Percentiles rank a stretch among this genome's conserved stretches.
phyloP scores from a whole-genome alignment of 305 asterid species.

The Fraxinus velutina region DNA sequence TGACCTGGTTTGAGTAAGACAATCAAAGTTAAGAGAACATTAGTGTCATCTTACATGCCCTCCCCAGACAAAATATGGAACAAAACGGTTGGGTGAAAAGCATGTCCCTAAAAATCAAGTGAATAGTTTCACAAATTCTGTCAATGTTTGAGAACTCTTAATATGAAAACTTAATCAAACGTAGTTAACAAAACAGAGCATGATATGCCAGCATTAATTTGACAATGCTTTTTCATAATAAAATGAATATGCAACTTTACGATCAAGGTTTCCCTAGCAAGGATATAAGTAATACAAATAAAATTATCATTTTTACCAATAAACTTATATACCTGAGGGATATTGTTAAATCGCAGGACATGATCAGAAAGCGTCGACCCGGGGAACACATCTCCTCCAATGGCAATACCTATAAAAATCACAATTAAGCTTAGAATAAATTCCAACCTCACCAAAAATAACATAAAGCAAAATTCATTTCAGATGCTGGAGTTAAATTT shows the following conservation, averaged over 20 bases:
- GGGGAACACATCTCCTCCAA: constrained; percentile 98
- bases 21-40: not conserved
- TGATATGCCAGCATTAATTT: not conserved
- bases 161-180: not conserved
- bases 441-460: constrained; percentile 6
- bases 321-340: constrained; percentile 68
- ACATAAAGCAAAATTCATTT: constrained; percentile 11
- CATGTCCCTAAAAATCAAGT: not conserved
- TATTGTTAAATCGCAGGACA: constrained; percentile 91
- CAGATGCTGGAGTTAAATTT: constrained; percentile 12
- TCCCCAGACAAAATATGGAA: not conserved
- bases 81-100: not conserved
- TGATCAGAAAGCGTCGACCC: constrained; percentile 98
- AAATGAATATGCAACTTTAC: not conserved
- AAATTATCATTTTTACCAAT: not conserved
- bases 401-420: constrained; percentile 71
- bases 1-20: constrained; percentile 39
- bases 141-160: not conserved
- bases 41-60: not conserved
- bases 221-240: not conserved
- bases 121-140: not conserved
- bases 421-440: constrained; percentile 9
- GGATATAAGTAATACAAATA: not conserved
- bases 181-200: not conserved
- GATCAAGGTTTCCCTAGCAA: not conserved